phyloP scores from a whole-genome alignment of 306 rosid species.

The Rosa multiflora region DNA sequence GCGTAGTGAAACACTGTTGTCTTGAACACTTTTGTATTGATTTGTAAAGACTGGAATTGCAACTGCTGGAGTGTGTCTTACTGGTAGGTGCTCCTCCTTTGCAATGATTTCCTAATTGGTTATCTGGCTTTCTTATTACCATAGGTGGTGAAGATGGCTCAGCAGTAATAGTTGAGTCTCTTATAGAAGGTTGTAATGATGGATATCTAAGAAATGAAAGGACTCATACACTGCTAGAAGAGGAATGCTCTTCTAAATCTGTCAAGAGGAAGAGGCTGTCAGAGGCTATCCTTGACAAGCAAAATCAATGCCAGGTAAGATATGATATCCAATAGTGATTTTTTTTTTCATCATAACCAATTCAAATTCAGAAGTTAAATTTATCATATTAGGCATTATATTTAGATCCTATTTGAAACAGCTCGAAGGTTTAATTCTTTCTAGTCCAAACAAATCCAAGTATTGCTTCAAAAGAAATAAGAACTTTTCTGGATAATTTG shows the following conservation, averaged over 20 bases:
- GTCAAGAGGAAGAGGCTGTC: slow-evolving; percentile 50
- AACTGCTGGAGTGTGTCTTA: slow-evolving; percentile 2
- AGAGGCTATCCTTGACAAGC: slow-evolving; percentile 44
- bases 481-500: not conserved
- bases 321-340: slow-evolving; percentile 2
- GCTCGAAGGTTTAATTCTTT: not conserved
- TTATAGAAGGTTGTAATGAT: slow-evolving; percentile 67
- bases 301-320: slow-evolving; percentile 65
- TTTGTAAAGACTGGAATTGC: slow-evolving; percentile 2
- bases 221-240: slow-evolving; percentile 30
- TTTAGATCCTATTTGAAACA: not conserved
- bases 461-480: not conserved
- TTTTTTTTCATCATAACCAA: not conserved
- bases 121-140: slow-evolving; percentile 25
- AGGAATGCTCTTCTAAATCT: slow-evolving; percentile 33
- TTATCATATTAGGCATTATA: not conserved
- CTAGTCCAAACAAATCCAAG: not conserved
- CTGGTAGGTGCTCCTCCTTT: slow-evolving; percentile 8
- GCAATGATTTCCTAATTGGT: slow-evolving; percentile 13
- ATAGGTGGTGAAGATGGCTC: slow-evolving; percentile 62
- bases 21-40: not conserved
- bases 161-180: slow-evolving; percentile 54
- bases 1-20: not conserved
- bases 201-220: slow-evolving; percentile 33
- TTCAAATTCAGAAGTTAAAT: not conserved